Evolutionary conservation across 306 rosid species (phyloP).

Genomic region (Arachis stenosperma): DNA sequence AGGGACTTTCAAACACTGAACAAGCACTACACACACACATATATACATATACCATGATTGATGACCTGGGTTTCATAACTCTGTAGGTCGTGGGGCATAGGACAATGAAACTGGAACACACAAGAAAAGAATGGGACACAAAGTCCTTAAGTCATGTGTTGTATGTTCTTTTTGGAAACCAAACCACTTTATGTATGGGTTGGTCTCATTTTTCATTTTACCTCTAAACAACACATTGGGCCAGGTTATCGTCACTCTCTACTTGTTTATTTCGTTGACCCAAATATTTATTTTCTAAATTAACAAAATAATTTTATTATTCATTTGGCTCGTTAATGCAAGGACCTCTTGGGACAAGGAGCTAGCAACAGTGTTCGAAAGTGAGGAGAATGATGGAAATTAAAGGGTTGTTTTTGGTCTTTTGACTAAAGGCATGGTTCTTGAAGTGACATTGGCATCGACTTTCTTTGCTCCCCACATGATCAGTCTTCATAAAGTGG

Average conservation of each 20-base stretch:
- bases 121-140: conserved; percentile 25
- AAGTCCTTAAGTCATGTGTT: conserved; percentile 19
- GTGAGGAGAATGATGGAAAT: conserved; percentile 21
- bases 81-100: conserved; percentile 20
- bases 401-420: conserved; percentile 29
- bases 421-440: conserved; percentile 21
- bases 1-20: no score
- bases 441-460: conserved; percentile 17
- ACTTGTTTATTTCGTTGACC: background rate
- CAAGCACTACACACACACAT: no score
- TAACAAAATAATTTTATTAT: background rate
- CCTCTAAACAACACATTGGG: conserved; percentile 26
- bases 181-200: conserved; percentile 29
- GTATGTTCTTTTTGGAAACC: conserved; percentile 37
- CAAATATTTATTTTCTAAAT: background rate
- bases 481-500: conserved; percentile 39
- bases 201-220: conserved; percentile 8
- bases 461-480: conserved; percentile 40
- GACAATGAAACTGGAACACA: background rate
- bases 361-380: conserved; percentile 19
- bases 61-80: background rate
- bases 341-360: no score
- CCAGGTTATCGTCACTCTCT: conserved; percentile 7
- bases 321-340: no score
- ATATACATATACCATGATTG: background rate